Evolutionary conservation across 2,329 filamentous ascomycete genomes (phyloP).

Genomic region (Phyllachora maydis): DNA sequence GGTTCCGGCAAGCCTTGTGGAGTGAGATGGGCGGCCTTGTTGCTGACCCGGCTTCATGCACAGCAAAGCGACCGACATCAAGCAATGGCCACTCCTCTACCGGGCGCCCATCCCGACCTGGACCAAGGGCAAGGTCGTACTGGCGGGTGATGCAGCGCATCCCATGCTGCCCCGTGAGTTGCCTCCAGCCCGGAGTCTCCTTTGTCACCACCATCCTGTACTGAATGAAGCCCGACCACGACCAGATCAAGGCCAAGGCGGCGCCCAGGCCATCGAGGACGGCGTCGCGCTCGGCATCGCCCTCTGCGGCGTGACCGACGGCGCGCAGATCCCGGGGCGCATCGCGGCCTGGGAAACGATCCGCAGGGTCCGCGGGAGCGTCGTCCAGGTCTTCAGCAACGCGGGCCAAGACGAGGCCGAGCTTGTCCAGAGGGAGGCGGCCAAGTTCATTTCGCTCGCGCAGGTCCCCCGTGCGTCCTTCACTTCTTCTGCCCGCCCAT

Average conservation of each 20-base stretch:
- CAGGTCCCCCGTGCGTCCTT: not conserved
- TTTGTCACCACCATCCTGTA: not conserved
- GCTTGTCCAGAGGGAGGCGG: constrained; percentile 9
- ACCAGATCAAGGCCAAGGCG: constrained; percentile 16
- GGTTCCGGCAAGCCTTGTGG: not conserved
- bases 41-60: not conserved
- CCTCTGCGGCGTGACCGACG: constrained; percentile 6
- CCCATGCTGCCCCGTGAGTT: constrained; percentile 16
- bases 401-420: constrained; percentile 12
- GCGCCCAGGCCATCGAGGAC: constrained; percentile 13
- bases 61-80: constrained; percentile 14
- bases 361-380: constrained; percentile 10
- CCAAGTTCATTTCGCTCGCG: constrained; percentile 5
- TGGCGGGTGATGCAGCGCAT: constrained; percentile 16
- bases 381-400: constrained; percentile 13
- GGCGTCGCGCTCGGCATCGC: constrained; percentile 11
- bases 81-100: constrained; percentile 14
- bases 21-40: not conserved
- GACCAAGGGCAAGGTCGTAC: constrained; percentile 10
- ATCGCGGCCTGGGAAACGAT: constrained; percentile 11
- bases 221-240: constrained; percentile 1
- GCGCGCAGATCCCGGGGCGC: constrained; percentile 5
- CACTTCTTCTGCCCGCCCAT: not conserved
- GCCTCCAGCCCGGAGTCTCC: too few species aligned
- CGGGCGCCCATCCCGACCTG: constrained; percentile 12